A percentile compares a stretch with the other conserved stretches of the same genome.
Conservation (phyloP, 306 rosid genomes). For the Castanopsis chinensis region DNA sequence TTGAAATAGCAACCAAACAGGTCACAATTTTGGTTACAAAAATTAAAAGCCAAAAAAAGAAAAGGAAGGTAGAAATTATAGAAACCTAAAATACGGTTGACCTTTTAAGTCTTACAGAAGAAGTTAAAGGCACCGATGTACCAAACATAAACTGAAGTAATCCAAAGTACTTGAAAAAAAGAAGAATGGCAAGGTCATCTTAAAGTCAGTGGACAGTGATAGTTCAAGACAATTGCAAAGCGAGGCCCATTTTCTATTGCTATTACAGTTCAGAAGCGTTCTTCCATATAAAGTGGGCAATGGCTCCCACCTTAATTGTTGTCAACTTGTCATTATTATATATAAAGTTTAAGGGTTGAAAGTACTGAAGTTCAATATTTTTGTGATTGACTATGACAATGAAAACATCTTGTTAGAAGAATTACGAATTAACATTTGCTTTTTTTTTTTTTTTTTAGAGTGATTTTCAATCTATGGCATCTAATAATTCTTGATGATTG, state of each 20-base stretch:
- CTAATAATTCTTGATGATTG: accelerated
- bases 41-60: no score
- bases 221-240: neutral
- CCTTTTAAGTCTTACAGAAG: no score
- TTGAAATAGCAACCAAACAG: no score
- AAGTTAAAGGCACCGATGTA: neutral
- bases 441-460: no score
- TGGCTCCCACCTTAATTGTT: neutral
- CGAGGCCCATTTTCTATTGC: neutral
- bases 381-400: neutral
- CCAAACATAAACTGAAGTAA: neutral
- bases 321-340: neutral
- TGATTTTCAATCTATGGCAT: no score
- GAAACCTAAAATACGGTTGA: no score
- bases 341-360: neutral
- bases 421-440: neutral
- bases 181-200: neutral
- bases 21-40: no score
- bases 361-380: neutral
- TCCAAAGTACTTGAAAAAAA: neutral
- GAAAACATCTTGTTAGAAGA: neutral
- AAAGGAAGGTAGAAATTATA: no score
- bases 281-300: neutral
- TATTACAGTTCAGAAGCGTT: neutral
- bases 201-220: neutral